Base-by-base conservation (phyloP, 306 rosid genomes). In the Rubus parviflorus region DNA sequence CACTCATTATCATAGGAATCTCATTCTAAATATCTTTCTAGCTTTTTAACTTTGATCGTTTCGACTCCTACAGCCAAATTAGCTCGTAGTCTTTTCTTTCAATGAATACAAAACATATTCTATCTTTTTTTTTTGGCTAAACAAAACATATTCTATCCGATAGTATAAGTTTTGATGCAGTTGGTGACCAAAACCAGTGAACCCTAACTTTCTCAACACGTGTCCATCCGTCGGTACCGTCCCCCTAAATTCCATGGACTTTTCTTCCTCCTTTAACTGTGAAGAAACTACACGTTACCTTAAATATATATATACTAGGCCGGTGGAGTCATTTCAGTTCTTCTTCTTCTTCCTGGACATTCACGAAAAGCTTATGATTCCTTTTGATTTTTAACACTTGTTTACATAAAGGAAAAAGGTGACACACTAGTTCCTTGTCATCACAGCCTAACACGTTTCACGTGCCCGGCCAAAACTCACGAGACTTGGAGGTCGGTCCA, bases 401-500 rank as follows among this genome's bases (percentile, higher is more conserved):
- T 30, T 30, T 30, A 30, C 35, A 30, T 30, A 30, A 30, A 30
- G 2, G 2, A 30, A 30, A 25, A 30, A 61, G 10, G 42, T 12
- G 19, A 12, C 64, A 58, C 25, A 58, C 38, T 58, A 58, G 64
- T 58, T 58, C 38, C 38, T 22, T 58, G 64, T 58, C 25, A 54
- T 17, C 3, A 52, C 58, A 20, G 10, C 56, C 56, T 51, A 51
- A 51, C 56, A 51, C 56, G n/a, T 56, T 20, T 61, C 42, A 4
- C 67, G 42, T 25, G 67, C 67, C 40, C n/a, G n/a, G n/a, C n/a
- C 65, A 23, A 60, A 60, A 60, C 42, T 61, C 66, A 61, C 42
- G 66, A 61, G 37, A 3, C 9, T 46, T 46, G 14, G 14, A 46
- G 11, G 42, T 13, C 19, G 11, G 42, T 13, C 19, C 67, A 30